phyloP scores from a whole-genome alignment of 2,329 filamentous ascomycete genomes.

The Periconia sp. region DNA sequence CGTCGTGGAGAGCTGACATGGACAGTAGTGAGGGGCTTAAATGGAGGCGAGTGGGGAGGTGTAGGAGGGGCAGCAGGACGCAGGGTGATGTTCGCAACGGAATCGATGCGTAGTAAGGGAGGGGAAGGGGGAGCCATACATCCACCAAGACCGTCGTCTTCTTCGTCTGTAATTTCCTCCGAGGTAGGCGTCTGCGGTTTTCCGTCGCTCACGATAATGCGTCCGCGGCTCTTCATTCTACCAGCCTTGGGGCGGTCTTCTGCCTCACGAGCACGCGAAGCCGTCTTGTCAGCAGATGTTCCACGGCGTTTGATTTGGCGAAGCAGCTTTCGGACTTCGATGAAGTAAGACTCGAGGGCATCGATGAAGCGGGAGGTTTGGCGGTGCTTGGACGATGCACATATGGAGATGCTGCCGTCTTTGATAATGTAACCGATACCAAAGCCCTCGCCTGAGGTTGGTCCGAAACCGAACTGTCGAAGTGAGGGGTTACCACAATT shows the following conservation, averaged over 20 bases:
- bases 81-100: slow-evolving; percentile 22
- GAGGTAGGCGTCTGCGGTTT: slow-evolving; percentile 59
- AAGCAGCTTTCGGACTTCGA: slow-evolving; percentile 87
- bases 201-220: slow-evolving; percentile 69
- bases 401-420: slow-evolving; percentile 87
- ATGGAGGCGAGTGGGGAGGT: slow-evolving; percentile 43
- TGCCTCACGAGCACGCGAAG: slow-evolving; percentile 66
- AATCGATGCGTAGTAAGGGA: slow-evolving; percentile 27
- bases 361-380: slow-evolving; percentile 92
- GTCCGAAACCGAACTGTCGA: slow-evolving; percentile 95
- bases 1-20: slow-evolving; percentile 34
- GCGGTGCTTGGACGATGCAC: slow-evolving; percentile 89
- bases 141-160: slow-evolving; percentile 88
- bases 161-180: slow-evolving; percentile 77
- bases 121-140: slow-evolving; percentile 64
- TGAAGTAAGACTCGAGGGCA: slow-evolving; percentile 84
- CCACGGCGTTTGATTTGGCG: slow-evolving; percentile 68
- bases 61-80: slow-evolving; percentile 31
- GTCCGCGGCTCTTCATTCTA: slow-evolving; percentile 73
- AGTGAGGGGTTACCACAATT: slow-evolving; percentile 97
- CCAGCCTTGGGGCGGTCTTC: slow-evolving; percentile 57
- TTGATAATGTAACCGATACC: slow-evolving; percentile 99
- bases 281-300: slow-evolving; percentile 58
- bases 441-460: slow-evolving; percentile 91
- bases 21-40: slow-evolving; percentile 39